Conservation (phyloP, 768 basidiomycete genomes). For the Pulveroboletus ravenelii region DNA sequence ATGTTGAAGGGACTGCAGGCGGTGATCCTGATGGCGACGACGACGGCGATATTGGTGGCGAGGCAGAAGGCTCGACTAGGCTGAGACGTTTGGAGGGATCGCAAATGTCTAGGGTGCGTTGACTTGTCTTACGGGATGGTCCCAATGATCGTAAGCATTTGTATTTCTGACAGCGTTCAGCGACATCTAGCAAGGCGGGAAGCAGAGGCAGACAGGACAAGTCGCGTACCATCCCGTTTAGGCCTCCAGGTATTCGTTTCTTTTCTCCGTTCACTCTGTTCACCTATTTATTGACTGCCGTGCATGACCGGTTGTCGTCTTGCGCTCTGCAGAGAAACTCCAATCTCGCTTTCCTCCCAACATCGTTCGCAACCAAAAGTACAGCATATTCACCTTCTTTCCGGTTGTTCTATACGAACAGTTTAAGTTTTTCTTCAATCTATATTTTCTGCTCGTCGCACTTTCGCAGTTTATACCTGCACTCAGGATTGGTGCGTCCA, state of each 20-base stretch:
- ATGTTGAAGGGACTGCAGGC: slow-evolving; percentile 30
- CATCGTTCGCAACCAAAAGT: slow-evolving; percentile 95
- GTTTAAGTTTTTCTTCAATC: slow-evolving; percentile 99
- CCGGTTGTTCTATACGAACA: slow-evolving; percentile 98
- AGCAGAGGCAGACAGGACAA: slow-evolving; percentile 48
- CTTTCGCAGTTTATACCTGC: slow-evolving; percentile 94
- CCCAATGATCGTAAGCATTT: not conserved
- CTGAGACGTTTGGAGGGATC: slow-evolving; percentile 26
- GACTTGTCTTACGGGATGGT: not conserved
- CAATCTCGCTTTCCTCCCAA: slow-evolving; percentile 78
- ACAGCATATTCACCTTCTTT: slow-evolving; percentile 94
- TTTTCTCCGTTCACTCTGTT: not conserved
- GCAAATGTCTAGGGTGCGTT: slow-evolving; percentile 15
- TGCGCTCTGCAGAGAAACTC: slow-evolving; percentile 52
- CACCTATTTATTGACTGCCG: slow-evolving; percentile 1
- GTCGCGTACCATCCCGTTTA: slow-evolving; percentile 74
- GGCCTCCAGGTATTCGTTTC: slow-evolving; percentile 53
- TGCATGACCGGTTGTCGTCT: not conserved
- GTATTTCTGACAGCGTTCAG: slow-evolving; percentile 19
- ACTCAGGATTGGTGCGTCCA: slow-evolving; percentile 80
- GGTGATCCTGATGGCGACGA: slow-evolving; percentile 37
- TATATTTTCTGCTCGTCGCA: slow-evolving; percentile 96
- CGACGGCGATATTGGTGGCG: slow-evolving; percentile 34
- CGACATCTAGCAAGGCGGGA: slow-evolving; percentile 10
- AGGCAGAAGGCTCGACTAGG: slow-evolving; percentile 26